Conservation (phyloP, 768 basidiomycete genomes). For the Hemileccinum rubropunctum region DNA sequence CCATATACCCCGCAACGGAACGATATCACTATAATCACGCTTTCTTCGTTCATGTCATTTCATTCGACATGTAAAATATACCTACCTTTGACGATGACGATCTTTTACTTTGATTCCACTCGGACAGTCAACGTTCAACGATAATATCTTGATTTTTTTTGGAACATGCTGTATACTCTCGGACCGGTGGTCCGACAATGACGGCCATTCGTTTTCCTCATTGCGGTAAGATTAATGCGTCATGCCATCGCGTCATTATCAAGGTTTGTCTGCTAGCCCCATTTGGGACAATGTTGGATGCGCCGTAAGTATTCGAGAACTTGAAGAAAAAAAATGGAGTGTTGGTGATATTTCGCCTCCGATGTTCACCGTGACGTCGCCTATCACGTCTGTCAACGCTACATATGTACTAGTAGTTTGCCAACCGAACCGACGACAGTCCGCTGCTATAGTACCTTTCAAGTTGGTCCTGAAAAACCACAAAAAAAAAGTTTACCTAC, state of each 20-base stretch:
- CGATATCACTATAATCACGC: conserved; percentile 24
- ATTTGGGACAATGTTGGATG: too few relatives aligned
- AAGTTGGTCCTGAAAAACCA: too few relatives aligned
- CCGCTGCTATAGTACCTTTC: too few relatives aligned
- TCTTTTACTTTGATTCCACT: conserved; percentile 2
- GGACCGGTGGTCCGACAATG: neutral
- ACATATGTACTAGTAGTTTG: too few relatives aligned
- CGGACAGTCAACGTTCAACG: conserved; percentile 6
- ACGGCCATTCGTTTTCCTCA: neutral
- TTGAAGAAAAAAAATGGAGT: too few relatives aligned
- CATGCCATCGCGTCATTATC: neutral
- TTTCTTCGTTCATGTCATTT: conserved; percentile 25
- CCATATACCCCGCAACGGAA: conserved; percentile 28
- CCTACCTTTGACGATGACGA: conserved; percentile 5
- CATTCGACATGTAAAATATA: conserved; percentile 15
- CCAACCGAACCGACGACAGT: too few relatives aligned
- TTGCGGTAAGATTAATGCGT: neutral
- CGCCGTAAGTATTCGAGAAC: too few relatives aligned
- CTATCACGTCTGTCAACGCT: too few relatives aligned
- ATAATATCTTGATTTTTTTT: neutral
- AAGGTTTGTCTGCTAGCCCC: too few relatives aligned
- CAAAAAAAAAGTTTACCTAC: too few relatives aligned
- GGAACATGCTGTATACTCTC: conserved; percentile 7
- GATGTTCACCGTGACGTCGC: too few relatives aligned
- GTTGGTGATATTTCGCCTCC: too few relatives aligned